phyloP scores from a whole-genome alignment of 1,139 yeast species.

The Pichia sp. region DNA sequence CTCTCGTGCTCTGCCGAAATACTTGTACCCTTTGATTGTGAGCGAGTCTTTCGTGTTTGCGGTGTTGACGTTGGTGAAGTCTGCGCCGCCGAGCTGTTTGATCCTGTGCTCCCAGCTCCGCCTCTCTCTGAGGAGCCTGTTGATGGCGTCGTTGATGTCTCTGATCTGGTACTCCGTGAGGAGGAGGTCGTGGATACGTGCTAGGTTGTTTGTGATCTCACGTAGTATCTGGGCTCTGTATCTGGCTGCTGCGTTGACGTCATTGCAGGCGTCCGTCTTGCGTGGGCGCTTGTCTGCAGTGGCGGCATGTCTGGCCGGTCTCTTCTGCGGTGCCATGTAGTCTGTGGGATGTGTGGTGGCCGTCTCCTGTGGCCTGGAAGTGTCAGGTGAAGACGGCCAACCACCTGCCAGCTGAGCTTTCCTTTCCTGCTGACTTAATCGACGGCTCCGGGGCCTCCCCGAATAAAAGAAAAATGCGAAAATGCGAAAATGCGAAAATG shows the following conservation, averaged over 20 bases:
- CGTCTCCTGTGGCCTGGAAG: too few relatives aligned
- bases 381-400: too few relatives aligned
- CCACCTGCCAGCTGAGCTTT: too few relatives aligned
- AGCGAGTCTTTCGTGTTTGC: constrained; percentile 18
- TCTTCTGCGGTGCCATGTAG: too few relatives aligned
- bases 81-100: constrained; percentile 67
- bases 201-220: constrained; percentile 60
- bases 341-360: too few relatives aligned
- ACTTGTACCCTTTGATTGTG: constrained; percentile 55
- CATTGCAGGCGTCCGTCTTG: constrained; percentile 37
- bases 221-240: constrained; percentile 67
- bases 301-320: background rate
- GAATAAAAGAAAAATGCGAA: too few relatives aligned
- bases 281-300: background rate
- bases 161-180: constrained; percentile 62
- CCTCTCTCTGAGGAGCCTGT: constrained; percentile 64
- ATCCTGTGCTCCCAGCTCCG: constrained; percentile 79
- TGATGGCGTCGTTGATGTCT: constrained; percentile 75
- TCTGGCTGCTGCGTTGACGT: constrained; percentile 65
- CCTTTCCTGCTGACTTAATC: too few relatives aligned
- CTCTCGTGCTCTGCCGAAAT: constrained; percentile 83
- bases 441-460: too few relatives aligned
- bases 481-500: too few relatives aligned
- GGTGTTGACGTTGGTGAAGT: constrained; percentile 25
- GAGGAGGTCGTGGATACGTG: constrained; percentile 63